A percentile compares a stretch with the other conserved stretches of the same genome.
phyloP scores from a whole-genome alignment of 1,139 yeast genomes.

The Zygoascus sp. region DNA sequence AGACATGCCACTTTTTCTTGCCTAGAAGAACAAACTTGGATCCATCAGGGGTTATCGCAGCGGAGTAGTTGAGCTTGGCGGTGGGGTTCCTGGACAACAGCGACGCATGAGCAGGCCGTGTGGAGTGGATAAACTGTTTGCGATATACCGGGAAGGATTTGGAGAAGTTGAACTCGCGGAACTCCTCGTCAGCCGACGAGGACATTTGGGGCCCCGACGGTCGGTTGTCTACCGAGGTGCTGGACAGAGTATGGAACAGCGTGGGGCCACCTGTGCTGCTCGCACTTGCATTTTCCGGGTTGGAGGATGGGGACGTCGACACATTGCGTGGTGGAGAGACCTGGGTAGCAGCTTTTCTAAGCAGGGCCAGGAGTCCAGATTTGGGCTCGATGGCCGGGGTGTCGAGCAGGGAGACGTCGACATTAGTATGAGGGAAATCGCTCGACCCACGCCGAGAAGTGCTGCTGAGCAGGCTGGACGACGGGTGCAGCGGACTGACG shows the following conservation, averaged over 20 bases:
- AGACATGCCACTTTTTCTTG: slow-evolving; percentile 71
- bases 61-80: slow-evolving; percentile 40
- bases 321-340: not conserved
- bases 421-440: too few relatives aligned
- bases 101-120: slow-evolving; percentile 53
- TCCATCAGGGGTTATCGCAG: slow-evolving; percentile 62
- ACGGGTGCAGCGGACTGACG: too few relatives aligned
- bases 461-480: too few relatives aligned
- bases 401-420: slow-evolving; percentile 10
- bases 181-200: slow-evolving; percentile 23
- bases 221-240: slow-evolving; percentile 9
- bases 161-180: slow-evolving; percentile 43
- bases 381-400: slow-evolving; percentile 9
- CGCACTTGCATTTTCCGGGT: not conserved
- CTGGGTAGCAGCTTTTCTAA: slow-evolving; percentile 10
- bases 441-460: too few relatives aligned
- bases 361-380: slow-evolving; percentile 6
- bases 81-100: slow-evolving; percentile 46
- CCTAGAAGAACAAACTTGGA: slow-evolving; percentile 60
- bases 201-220: too few relatives aligned
- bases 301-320: not conserved
- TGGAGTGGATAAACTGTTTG: slow-evolving; percentile 57
- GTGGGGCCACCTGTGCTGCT: too few relatives aligned
- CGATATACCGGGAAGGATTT: slow-evolving; percentile 83
- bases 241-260: not conserved